Base-by-base conservation (phyloP, 257 asterid species). In the Ballota nigra region DNA sequence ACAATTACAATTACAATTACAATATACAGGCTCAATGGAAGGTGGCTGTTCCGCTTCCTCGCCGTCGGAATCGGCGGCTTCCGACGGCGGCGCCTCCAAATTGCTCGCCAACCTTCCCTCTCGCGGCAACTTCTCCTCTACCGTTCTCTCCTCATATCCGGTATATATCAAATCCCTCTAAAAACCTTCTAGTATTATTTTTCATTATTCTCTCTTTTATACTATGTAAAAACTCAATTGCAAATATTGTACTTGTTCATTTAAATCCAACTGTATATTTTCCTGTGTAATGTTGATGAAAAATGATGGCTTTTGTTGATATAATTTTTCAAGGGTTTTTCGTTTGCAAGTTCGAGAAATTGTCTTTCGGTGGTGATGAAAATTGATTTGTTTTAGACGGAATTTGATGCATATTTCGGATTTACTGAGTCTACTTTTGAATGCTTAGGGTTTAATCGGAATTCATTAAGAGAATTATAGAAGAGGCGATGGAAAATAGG, bases 41-140 rank as follows among this genome's bases (percentile, higher is more conserved):
- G 84, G 74, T 75, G 77, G 77, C 72, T 75, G 77, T 72, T 70
- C 74, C 58, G 74, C 80, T 5, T 47, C 86, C 57, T 66, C 66
- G 72, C 79, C 83, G 73, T 66, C 86, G 36, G 78, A 65, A 59
- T 41, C 76, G 73, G 68, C 78, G 5, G 55, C 67, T 60, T n/a
- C 83, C 71, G 76, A 65, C 60, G 79, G 71, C 62, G 87, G 85
- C 55, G 86, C 86, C 15, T 69, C 89, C 60, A 55, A 67, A 73
- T 85, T 79, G 73, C 92, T 89, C 1, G 63, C 85, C 38, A 63
- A 73, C 74, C 96, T 89, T 49, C 96, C 96, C 45, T 87, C 94
- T 73, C 96, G 91, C 7, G 96, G 96, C 67, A 81, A 80, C 73
- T 85, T 88, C 77, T 83, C 97, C 61, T 83, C 97, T 66, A 79